These are phyloP conservation scores for Sporopachydermia quercuum DNA, from an alignment of 805 yeast genomes.

Conservation along the genomic window DNA sequence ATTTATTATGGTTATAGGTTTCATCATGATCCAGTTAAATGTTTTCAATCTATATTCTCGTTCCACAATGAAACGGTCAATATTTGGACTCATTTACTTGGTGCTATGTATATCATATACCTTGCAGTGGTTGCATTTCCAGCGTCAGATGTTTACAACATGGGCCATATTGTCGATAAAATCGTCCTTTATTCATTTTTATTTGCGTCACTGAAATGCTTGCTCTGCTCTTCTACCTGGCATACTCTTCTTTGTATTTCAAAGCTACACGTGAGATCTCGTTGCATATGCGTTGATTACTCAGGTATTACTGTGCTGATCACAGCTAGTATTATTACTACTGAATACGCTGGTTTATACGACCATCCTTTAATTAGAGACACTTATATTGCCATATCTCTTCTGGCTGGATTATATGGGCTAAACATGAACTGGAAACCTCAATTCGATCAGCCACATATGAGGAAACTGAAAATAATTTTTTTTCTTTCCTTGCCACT, in stretches of 20 bases:
- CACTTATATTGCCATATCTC: constrained; percentile 43
- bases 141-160: constrained; percentile 30
- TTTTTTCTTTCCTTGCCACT: constrained; percentile 70
- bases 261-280: constrained; percentile 40
- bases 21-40: constrained; percentile 42
- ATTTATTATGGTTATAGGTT: constrained; percentile 80
- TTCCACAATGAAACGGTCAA: constrained; percentile 82
- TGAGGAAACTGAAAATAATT: constrained; percentile 60
- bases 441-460: constrained; percentile 74
- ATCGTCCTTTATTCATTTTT: constrained; percentile 49
- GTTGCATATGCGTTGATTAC: constrained; percentile 88
- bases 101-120: constrained; percentile 43
- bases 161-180: constrained; percentile 25
- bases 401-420: constrained; percentile 56
- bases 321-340: constrained; percentile 75
- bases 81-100: constrained; percentile 84
- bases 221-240: constrained; percentile 73
- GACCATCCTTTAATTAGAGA: constrained; percentile 35
- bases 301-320: constrained; percentile 86
- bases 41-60: constrained; percentile 43
- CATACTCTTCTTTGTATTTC: constrained; percentile 82
- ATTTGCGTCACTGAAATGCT: constrained; percentile 59
- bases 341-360: constrained; percentile 68
- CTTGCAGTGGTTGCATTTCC: constrained; percentile 53
- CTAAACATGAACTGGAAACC: constrained; percentile 85